phyloP scores from a whole-genome alignment of 805 yeast genomes.

The Kodamaea kakaduensis region DNA sequence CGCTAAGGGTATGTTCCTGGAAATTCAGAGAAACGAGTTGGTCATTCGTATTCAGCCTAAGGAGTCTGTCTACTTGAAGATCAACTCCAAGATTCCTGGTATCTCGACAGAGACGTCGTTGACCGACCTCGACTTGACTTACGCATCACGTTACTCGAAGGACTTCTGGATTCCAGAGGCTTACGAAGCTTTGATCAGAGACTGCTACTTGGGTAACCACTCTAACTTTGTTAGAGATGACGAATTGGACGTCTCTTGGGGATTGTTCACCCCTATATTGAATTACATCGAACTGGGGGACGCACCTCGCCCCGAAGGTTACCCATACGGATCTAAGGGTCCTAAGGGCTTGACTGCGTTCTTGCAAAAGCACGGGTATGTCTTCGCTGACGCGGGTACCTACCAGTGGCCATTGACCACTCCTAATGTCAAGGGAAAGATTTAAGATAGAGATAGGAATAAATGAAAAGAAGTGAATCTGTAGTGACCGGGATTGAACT shows the following conservation, averaged over 20 bases:
- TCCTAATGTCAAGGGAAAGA: constrained; percentile 34
- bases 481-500: too few species aligned
- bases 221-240: constrained; percentile 97
- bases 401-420: constrained; percentile 92
- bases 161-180: constrained; percentile 97
- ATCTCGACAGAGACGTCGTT: constrained; percentile 74
- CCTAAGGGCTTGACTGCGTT: constrained; percentile 64
- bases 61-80: constrained; percentile 89
- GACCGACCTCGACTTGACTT: constrained; percentile 88
- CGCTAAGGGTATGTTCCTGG: constrained; percentile 74
- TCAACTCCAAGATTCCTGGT: constrained; percentile 94
- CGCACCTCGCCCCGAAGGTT: constrained; percentile 63
- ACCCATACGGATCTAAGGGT: constrained; percentile 90
- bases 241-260: constrained; percentile 92
- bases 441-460: constrained; percentile 11
- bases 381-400: constrained; percentile 54
- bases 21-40: constrained; percentile 85
- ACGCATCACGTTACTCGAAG: constrained; percentile 67
- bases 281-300: constrained; percentile 69
- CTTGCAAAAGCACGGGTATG: constrained; percentile 67
- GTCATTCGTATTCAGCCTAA: constrained; percentile 93
- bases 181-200: constrained; percentile 91
- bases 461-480: too few species aligned
- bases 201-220: constrained; percentile 87
- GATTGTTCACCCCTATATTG: constrained; percentile 85